phyloP scores from a whole-genome alignment of 257 asterid genomes.

The Nicotiana obtusifolia region DNA sequence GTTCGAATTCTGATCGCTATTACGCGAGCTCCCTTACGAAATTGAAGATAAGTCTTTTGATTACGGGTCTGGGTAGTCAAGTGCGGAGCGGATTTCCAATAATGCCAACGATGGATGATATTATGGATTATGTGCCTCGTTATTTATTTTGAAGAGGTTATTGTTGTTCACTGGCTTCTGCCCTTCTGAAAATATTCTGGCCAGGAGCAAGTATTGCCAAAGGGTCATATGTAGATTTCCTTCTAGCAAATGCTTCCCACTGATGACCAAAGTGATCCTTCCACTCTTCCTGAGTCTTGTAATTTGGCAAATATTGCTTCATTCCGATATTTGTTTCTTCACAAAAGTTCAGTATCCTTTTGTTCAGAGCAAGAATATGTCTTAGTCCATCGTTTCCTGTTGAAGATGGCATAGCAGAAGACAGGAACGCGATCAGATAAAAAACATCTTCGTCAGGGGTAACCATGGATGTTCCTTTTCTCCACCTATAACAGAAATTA shows the following conservation, averaged over 20 bases:
- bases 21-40: too few relatives aligned
- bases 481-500: slow-evolving; percentile 50
- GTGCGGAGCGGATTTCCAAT: too few relatives aligned
- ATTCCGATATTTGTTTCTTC: slow-evolving; percentile 42
- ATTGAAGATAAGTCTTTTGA: too few relatives aligned
- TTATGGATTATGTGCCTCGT: too few relatives aligned
- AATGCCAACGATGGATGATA: too few relatives aligned
- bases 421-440: slow-evolving; percentile 64
- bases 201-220: slow-evolving; percentile 85
- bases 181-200: slow-evolving; percentile 61
- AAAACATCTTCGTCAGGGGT: slow-evolving; percentile 73
- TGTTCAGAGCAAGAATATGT: slow-evolving; percentile 44
- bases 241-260: slow-evolving; percentile 57
- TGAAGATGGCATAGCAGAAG: slow-evolving; percentile 65
- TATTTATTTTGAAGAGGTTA: slow-evolving; percentile 5
- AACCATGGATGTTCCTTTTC: slow-evolving; percentile 58
- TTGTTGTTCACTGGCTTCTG: slow-evolving; percentile 26
- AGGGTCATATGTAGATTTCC: slow-evolving; percentile 72
- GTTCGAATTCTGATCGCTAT: too few relatives aligned
- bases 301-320: slow-evolving; percentile 76
- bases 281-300: slow-evolving; percentile 67
- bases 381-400: slow-evolving; percentile 57
- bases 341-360: slow-evolving; percentile 45
- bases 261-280: slow-evolving; percentile 63
- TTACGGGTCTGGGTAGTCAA: too few relatives aligned